Evolutionary conservation across 164 flowering plant genomes (phyloP).

Genomic region (Annona squamosa): DNA sequence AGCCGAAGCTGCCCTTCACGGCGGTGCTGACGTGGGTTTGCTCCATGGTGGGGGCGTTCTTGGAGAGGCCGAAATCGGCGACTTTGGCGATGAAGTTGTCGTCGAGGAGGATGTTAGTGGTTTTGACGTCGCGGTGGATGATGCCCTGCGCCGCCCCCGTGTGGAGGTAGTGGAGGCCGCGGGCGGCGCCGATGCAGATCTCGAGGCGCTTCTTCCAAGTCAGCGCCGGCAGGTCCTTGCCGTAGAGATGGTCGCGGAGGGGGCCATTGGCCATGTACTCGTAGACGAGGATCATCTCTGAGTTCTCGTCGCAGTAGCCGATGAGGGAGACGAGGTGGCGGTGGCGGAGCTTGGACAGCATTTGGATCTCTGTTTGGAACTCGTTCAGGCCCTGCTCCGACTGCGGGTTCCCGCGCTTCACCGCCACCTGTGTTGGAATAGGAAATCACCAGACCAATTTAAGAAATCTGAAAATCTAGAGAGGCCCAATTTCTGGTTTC

Average conservation of each 20-base stretch:
- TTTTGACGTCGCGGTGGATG: slow-evolving; percentile 22
- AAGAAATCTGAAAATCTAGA: no score
- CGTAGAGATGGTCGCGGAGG: slow-evolving; percentile 18
- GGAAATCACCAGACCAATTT: no score
- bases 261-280: slow-evolving; percentile 23
- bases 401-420: slow-evolving; percentile 22
- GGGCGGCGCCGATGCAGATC: slow-evolving; percentile 19
- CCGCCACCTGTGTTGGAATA: slow-evolving; percentile 5
- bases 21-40: slow-evolving; percentile 23
- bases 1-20: slow-evolving; percentile 21
- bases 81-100: slow-evolving; percentile 20
- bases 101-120: slow-evolving; percentile 19
- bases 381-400: slow-evolving; percentile 20
- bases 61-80: slow-evolving; percentile 21
- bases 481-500: no score
- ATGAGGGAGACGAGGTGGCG: slow-evolving; percentile 20
- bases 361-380: slow-evolving; percentile 21
- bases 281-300: slow-evolving; percentile 22
- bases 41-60: slow-evolving; percentile 18
- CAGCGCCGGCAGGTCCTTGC: slow-evolving; percentile 8
- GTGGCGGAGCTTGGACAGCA: slow-evolving; percentile 20
- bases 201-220: slow-evolving; percentile 22
- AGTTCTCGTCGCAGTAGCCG: slow-evolving; percentile 22
- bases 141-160: slow-evolving; percentile 22
- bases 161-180: slow-evolving; percentile 21